These are phyloP conservation scores for Eutypa lata DNA, from an alignment of 2,329 filamentous ascomycete genomes.

Conservation along the genomic window DNA sequence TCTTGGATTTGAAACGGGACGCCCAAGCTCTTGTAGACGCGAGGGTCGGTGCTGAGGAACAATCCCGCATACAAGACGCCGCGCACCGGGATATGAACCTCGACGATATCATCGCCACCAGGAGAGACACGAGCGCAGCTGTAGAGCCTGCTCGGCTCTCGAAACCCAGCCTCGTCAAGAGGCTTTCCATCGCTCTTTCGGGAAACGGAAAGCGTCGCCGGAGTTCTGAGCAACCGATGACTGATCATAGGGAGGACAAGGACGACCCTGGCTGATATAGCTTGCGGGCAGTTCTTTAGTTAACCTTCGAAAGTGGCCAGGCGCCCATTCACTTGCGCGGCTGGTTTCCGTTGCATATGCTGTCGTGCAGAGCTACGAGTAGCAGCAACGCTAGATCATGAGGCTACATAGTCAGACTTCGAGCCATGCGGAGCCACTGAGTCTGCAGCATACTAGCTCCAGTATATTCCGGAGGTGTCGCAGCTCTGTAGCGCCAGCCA, in stretches of 20 bases:
- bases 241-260: slow-evolving; percentile 20
- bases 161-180: slow-evolving; percentile 20
- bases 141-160: slow-evolving; percentile 10
- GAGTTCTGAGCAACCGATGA: slow-evolving; percentile 14
- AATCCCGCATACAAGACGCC: slow-evolving; percentile 28
- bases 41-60: slow-evolving; percentile 30
- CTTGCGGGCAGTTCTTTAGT: too few relatives aligned
- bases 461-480: too few relatives aligned
- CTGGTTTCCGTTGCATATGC: neutral
- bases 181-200: slow-evolving; percentile 18
- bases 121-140: slow-evolving; percentile 18
- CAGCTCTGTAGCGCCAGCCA: too few relatives aligned
- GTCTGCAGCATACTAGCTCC: too few relatives aligned
- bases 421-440: too few relatives aligned
- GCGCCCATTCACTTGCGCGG: too few relatives aligned
- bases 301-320: too few relatives aligned
- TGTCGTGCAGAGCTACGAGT: too few relatives aligned
- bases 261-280: neutral
- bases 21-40: slow-evolving; percentile 44
- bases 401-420: too few relatives aligned
- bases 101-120: slow-evolving; percentile 34
- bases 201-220: slow-evolving; percentile 10
- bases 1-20: slow-evolving; percentile 44
- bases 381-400: too few relatives aligned
- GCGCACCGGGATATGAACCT: slow-evolving; percentile 43